Evolutionary conservation across 768 basidiomycete genomes (phyloP), one percentile per base, ranked within the genome.

Genomic region (Aureoboletus auriporus): DNA sequence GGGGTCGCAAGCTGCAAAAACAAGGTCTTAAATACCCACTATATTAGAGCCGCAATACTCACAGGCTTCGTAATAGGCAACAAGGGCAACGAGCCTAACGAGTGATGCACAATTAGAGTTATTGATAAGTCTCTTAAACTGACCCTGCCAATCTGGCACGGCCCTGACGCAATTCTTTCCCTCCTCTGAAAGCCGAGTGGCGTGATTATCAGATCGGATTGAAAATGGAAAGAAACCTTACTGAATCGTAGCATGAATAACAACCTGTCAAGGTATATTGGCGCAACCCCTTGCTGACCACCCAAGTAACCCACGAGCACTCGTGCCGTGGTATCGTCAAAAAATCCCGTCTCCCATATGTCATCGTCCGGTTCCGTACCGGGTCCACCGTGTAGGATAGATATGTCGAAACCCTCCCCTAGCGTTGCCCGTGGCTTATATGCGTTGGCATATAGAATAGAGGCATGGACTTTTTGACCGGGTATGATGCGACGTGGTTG

Each of bases 401-500:
- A 52, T n/a, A 62, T 52, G 12, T 59, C 55, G 29, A 63, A 62
- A 26, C 61, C 61, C 6, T 54, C 52, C 26, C 61, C 61, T 5
- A 53, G 40, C 6, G 49, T 57, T 23, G 53, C 58, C 1, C 7
- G 40, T 7, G 61, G 61, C 20, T 42, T 45, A 27, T 62, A 62
- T n/a, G 47, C 40, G 10, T 53, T 63, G 2, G 57, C 52, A 41
- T 44, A 51, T 39, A 63, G 20, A 42, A 63, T 40, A 6, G 58
- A 63, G 31, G 55, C 51, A 16, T 62, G 61, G 4, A 62, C 44
- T 20, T 60, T 62, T 37, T 63, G 61, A n/a, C 58, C 55, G 8
- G 61, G 61, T 28, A 63, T 54, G 11, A 62, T 60, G 33, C 61
- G 61, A 33, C 61, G 57, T 8, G 60, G 57, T n/a, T 54, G 57